Evolutionary conservation across 345 rosid species (phyloP), one percentile per base, ranked within the genome.

Genomic region (Murraya paniculata): DNA sequence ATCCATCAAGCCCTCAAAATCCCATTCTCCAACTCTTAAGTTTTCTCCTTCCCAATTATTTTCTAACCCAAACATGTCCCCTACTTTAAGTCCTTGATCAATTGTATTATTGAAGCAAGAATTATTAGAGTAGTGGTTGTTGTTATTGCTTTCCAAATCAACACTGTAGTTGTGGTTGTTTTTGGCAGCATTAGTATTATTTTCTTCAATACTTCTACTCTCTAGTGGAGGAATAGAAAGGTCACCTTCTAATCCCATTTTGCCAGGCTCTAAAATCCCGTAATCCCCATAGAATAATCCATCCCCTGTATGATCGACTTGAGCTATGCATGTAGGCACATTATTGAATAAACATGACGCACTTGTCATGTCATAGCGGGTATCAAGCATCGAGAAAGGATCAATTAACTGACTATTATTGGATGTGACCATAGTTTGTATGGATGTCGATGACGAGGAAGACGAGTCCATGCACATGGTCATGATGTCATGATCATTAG

Each of bases 11-110:
- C 90, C 92, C 78, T 94, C 98, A 22, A 93, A 85, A 81, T 91
- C 98, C 98, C 98, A 94, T 74, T 93, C 98, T 84, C 93, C 98
- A 67, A 86, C 84, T 84, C 89, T 85, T 61, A 89, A 89, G 92
- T 87, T 89, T 84, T 90, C 93, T 82, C 85, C 89, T 76, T 86
- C 88, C 88, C 87, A 92, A 41, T 87, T 81, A 85, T 90, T 87
- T 77, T 88, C 97, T 64, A 84, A 65, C 13, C 84, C 92, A 81
- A 87, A 60, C 76, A 90, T 82, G 76, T 85, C 89, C 66, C 87
- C 92, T 67, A 85, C 91, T 75, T 83, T 24, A 73, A 75, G 82
- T 73, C 83, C 87, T 72, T 84, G 79, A 74, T 69, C 83, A 81
- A 64, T 48, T 61, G 80, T 85, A 79, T 75, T 84, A 77, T 60